These are phyloP conservation scores for Inosperma sp. DNA, from an alignment of 768 basidiomycete genomes.

Conservation along the genomic window DNA sequence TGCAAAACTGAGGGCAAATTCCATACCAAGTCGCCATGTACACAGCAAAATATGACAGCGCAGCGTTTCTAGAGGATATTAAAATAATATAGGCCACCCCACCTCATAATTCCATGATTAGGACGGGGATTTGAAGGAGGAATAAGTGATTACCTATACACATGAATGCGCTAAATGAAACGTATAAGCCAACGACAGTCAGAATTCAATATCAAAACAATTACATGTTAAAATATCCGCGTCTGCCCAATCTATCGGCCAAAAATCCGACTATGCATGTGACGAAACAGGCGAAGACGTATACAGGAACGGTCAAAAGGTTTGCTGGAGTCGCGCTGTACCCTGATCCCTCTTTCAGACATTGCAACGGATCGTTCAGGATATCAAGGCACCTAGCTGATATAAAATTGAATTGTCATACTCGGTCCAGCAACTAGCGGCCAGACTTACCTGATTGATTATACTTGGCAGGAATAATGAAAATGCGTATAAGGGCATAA, in stretches of 20 bases:
- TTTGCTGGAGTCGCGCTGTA: conserved; percentile 70
- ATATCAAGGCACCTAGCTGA: background rate
- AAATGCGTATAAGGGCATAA: conserved; percentile 73
- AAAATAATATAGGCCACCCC: conserved; percentile 68
- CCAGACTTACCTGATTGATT: conserved; percentile 54
- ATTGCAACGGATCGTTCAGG: too few species aligned
- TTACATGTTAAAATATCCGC: conserved; percentile 64
- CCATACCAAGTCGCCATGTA: conserved; percentile 65
- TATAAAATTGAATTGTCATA: background rate
- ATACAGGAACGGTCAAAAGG: conserved; percentile 73
- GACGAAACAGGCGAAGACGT: conserved; percentile 59
- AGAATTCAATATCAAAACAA: conserved; percentile 19
- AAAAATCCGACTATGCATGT: conserved; percentile 61
- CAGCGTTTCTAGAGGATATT: conserved; percentile 53
- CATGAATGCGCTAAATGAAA: conserved; percentile 30
- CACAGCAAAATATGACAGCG: conserved; percentile 67
- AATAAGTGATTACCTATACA: conserved; percentile 30
- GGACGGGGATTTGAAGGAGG: conserved; percentile 13
- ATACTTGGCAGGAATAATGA: conserved; percentile 76
- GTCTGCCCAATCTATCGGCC: conserved; percentile 56
- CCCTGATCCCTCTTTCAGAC: conserved; percentile 31
- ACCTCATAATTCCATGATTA: conserved; percentile 29
- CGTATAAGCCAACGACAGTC: background rate
- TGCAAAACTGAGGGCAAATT: background rate
- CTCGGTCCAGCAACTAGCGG: background rate